phyloP scores from a whole-genome alignment of 345 rosid species.

The Microcos paniculata region DNA sequence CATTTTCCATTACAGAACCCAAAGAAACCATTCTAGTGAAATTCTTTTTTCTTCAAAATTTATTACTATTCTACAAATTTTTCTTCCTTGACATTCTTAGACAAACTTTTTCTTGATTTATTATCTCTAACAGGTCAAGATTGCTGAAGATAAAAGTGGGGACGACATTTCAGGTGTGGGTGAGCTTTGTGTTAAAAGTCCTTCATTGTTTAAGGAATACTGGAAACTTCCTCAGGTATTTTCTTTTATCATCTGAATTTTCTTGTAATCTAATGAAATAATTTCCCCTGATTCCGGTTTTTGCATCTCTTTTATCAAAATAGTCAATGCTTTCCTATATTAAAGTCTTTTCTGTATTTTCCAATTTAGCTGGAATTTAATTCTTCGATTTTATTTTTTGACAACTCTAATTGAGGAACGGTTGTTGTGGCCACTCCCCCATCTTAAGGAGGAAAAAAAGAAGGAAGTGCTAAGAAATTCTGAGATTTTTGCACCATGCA shows the following conservation, averaged over 20 bases:
- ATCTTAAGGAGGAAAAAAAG: too few species aligned
- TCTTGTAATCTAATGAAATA: not conserved
- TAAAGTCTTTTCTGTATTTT: not conserved
- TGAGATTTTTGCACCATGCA: not conserved
- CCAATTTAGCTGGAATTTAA: not conserved
- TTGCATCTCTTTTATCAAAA: not conserved
- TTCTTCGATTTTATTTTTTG: not conserved
- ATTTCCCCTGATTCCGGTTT: not conserved
- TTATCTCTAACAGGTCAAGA: slow-evolving; percentile 55
- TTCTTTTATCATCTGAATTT: not conserved
- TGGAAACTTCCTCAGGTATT: slow-evolving; percentile 94
- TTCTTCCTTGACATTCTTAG: not conserved
- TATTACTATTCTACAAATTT: not conserved
- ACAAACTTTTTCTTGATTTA: slow-evolving; percentile 1
- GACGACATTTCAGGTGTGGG: slow-evolving; percentile 55
- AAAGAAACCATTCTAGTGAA: not conserved
- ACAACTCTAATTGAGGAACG: not conserved
- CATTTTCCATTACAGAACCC: not conserved
- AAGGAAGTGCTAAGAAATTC: not conserved
- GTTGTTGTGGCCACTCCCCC: not conserved
- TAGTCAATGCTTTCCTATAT: not conserved
- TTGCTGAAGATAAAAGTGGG: slow-evolving; percentile 57
- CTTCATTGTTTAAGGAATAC: slow-evolving; percentile 89
- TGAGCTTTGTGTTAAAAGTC: slow-evolving; percentile 88
- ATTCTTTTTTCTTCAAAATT: not conserved